phyloP scores from a whole-genome alignment of 257 asterid genomes.

The Galeopsis tetrahit region DNA sequence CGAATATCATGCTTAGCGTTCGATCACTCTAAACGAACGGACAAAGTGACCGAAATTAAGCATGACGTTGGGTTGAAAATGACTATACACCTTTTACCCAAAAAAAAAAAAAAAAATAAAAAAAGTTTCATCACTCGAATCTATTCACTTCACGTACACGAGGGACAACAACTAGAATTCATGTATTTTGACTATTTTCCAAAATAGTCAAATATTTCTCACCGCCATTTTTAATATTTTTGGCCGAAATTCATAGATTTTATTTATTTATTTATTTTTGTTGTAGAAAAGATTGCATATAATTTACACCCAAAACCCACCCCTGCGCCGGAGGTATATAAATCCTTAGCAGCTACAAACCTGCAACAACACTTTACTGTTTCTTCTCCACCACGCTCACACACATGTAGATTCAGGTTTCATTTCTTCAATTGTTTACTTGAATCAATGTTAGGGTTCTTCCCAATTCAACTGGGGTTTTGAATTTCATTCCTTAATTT shows the following conservation, averaged over 20 bases:
- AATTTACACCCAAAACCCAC: neutral
- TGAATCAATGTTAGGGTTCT: conserved; percentile 24
- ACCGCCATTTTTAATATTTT: neutral
- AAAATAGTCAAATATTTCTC: conserved; percentile 21
- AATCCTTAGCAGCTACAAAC: conserved; percentile 13
- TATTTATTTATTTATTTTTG: neutral
- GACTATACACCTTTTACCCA: too few species aligned
- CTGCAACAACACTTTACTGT: conserved; percentile 15
- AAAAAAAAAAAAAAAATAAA: too few species aligned
- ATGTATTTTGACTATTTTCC: conserved; percentile 19
- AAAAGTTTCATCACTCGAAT: neutral
- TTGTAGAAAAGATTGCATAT: neutral
- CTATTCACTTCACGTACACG: neutral
- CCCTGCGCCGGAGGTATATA: neutral
- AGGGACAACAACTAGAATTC: neutral
- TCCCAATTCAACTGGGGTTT: conserved; percentile 7
- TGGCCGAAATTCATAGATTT: conserved; percentile 16
- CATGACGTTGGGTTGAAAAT: too few species aligned
- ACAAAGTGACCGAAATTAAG: too few species aligned
- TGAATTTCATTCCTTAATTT: neutral
- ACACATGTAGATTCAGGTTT: neutral
- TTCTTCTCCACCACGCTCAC: conserved; percentile 16
- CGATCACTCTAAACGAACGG: too few species aligned
- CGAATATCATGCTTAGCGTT: too few species aligned
- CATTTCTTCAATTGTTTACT: neutral